Evolutionary conservation across 768 basidiomycete species (phyloP).

Genomic region (Lenzites betulinus): DNA sequence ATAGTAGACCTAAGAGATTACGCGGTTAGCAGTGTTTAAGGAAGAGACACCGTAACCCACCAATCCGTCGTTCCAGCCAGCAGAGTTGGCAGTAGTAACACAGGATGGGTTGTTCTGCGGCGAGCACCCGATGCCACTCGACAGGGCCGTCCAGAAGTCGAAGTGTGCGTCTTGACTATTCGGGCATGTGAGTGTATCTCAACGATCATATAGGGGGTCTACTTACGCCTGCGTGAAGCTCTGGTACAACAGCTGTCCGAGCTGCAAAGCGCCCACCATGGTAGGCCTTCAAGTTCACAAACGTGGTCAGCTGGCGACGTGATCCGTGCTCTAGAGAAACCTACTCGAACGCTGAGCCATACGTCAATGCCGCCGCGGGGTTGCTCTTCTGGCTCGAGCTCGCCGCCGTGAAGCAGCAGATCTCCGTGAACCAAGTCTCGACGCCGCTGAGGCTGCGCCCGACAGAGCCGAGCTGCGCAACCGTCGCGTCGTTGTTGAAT

Average conservation of each 20-base stretch:
- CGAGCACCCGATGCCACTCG: slow-evolving; percentile 41
- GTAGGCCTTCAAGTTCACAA: slow-evolving; percentile 9
- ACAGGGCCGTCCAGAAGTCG: slow-evolving; percentile 21
- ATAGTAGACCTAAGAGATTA: slow-evolving; percentile 41
- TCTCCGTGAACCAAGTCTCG: slow-evolving; percentile 29
- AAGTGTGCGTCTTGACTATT: slow-evolving; percentile 11
- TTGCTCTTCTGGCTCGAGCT: slow-evolving; percentile 14
- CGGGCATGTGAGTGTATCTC: neutral
- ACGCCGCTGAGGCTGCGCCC: slow-evolving; percentile 24
- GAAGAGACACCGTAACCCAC: neutral
- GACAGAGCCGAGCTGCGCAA: slow-evolving; percentile 15
- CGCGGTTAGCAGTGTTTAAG: too few species aligned
- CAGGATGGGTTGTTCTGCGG: slow-evolving; percentile 39
- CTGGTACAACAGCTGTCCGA: slow-evolving; percentile 26
- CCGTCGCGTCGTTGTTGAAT: slow-evolving; percentile 40
- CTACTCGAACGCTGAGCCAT: slow-evolving; percentile 17
- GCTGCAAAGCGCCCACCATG: slow-evolving; percentile 25
- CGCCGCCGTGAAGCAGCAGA: slow-evolving; percentile 28
- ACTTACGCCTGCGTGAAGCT: slow-evolving; percentile 25
- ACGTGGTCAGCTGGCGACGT: neutral
- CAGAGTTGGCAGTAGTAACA: slow-evolving; percentile 37
- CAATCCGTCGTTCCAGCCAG: slow-evolving; percentile 44
- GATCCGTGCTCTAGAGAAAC: neutral
- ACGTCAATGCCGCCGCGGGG: slow-evolving; percentile 22
- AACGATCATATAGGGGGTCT: neutral